phyloP scores from a whole-genome alignment of 1,284 basidiomycete species.

The Kwoniella shivajii region DNA sequence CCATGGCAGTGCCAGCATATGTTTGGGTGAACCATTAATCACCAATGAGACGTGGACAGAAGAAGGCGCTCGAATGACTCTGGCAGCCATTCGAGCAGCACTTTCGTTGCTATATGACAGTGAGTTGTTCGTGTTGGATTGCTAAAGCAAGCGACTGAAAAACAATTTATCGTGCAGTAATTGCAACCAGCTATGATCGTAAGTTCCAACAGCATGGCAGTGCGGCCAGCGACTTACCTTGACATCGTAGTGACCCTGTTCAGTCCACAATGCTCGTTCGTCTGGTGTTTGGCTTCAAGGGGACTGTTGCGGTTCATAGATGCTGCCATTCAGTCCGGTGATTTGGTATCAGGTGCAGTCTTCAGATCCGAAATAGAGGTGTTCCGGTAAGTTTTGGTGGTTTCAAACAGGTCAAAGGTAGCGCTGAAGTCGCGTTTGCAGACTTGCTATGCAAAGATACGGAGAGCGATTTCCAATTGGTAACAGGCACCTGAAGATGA shows the following conservation, averaged over 20 bases:
- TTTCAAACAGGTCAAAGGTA: not conserved
- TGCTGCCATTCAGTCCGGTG: slow-evolving; percentile 30
- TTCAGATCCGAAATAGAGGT: slow-evolving; percentile 45
- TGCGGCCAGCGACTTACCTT: not conserved
- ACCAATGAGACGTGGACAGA: slow-evolving; percentile 41
- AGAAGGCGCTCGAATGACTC: slow-evolving; percentile 39
- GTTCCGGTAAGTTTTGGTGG: slow-evolving; percentile 29
- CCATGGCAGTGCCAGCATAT: slow-evolving; percentile 26
- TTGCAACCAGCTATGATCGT: slow-evolving; percentile 47
- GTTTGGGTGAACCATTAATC: slow-evolving; percentile 42
- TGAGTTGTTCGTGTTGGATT: slow-evolving; percentile 13
- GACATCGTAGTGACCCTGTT: slow-evolving; percentile 38
- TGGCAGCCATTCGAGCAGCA: slow-evolving; percentile 45
- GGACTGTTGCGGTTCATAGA: slow-evolving; percentile 41
- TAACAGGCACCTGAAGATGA: slow-evolving; percentile 30
- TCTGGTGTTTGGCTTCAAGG: slow-evolving; percentile 32
- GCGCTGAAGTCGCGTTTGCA: slow-evolving; percentile 1
- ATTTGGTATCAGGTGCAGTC: slow-evolving; percentile 33
- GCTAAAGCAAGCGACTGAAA: not conserved
- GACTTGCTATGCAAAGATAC: slow-evolving; percentile 30
- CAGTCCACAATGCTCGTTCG: slow-evolving; percentile 25
- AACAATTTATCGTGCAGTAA: slow-evolving; percentile 22
- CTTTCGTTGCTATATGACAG: slow-evolving; percentile 48
- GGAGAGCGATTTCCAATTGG: slow-evolving; percentile 40
- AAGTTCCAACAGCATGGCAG: slow-evolving; percentile 3